Evolutionary conservation across 768 basidiomycete genomes (phyloP).

Genomic region (Trametes cubensis): DNA sequence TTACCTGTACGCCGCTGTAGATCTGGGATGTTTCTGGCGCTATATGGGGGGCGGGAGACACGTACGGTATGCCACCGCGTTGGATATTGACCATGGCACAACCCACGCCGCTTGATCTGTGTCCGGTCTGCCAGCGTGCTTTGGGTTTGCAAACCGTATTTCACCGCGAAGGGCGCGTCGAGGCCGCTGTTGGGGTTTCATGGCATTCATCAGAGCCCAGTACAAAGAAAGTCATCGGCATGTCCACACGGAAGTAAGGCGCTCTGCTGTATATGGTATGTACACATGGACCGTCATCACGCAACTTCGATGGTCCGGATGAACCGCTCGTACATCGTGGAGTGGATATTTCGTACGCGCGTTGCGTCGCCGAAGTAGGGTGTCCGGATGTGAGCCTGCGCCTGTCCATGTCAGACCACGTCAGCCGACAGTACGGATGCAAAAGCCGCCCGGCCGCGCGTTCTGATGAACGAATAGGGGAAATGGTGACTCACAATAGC

Average conservation of each 20-base stretch:
- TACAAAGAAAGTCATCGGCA: too few relatives aligned
- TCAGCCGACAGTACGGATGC: background rate
- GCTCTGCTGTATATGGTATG: background rate
- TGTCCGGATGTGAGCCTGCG: slow-evolving; percentile 48
- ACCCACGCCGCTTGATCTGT: too few relatives aligned
- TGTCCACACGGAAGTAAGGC: too few relatives aligned
- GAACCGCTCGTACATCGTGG: slow-evolving; percentile 66
- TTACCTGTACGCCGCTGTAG: too few relatives aligned
- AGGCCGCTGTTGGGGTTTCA: background rate
- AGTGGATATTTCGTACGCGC: slow-evolving; percentile 63
- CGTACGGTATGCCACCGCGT: too few relatives aligned
- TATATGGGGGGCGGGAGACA: too few relatives aligned
- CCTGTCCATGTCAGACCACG: slow-evolving; percentile 25
- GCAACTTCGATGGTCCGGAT: slow-evolving; percentile 52
- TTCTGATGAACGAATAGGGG: slow-evolving; percentile 13
- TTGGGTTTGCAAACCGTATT: too few relatives aligned
- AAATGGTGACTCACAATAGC: slow-evolving; percentile 53
- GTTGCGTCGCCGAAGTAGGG: slow-evolving; percentile 57
- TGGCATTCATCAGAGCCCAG: background rate
- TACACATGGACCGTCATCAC: slow-evolving; percentile 17
- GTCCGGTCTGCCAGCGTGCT: too few relatives aligned
- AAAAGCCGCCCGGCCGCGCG: background rate
- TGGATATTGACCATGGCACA: too few relatives aligned
- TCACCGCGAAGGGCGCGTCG: too few relatives aligned
- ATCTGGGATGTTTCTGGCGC: too few relatives aligned